Evolutionary conservation across 805 yeast genomes (phyloP).

Genomic region (Suhomyces canberraensis): DNA sequence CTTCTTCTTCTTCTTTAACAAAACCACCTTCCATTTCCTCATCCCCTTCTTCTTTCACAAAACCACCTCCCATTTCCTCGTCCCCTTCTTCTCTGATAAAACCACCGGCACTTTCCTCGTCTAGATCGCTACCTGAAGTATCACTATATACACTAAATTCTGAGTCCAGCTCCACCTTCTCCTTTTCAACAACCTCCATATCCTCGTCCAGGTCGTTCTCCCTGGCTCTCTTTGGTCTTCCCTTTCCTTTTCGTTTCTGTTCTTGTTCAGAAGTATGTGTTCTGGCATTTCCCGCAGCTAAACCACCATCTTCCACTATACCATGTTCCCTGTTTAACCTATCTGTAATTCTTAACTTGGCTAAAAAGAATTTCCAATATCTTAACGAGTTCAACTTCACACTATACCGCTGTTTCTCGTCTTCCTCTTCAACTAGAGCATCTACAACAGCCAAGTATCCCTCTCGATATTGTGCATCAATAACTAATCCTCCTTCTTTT

Average conservation of each 20-base stretch:
- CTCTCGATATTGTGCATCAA: constrained; percentile 57
- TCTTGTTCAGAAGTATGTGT: neutral
- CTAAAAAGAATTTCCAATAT: constrained; percentile 52
- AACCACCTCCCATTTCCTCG: constrained; percentile 22
- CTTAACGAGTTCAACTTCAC: constrained; percentile 49
- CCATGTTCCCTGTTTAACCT: constrained; percentile 53
- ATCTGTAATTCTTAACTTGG: constrained; percentile 46
- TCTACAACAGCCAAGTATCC: constrained; percentile 55
- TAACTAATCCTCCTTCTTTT: constrained; percentile 69
- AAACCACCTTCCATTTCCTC: neutral
- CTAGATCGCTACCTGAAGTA: constrained; percentile 4
- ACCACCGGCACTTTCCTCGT: constrained; percentile 2
- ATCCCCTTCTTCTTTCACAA: constrained; percentile 11
- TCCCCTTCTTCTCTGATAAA: constrained; percentile 1
- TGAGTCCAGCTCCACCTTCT: constrained; percentile 1
- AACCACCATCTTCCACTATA: constrained; percentile 18
- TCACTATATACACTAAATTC: constrained; percentile 3
- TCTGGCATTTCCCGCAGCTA: neutral
- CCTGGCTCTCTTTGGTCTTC: neutral
- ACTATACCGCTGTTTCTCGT: constrained; percentile 40
- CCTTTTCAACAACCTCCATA: neutral
- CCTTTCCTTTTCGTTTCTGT: neutral
- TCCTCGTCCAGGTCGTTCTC: constrained; percentile 4
- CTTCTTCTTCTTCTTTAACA: constrained; percentile 7
- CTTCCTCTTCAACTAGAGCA: constrained; percentile 47